These are phyloP conservation scores for Pyrenophora teres DNA, from an alignment of 2,329 filamentous ascomycete genomes.

Conservation along the genomic window DNA sequence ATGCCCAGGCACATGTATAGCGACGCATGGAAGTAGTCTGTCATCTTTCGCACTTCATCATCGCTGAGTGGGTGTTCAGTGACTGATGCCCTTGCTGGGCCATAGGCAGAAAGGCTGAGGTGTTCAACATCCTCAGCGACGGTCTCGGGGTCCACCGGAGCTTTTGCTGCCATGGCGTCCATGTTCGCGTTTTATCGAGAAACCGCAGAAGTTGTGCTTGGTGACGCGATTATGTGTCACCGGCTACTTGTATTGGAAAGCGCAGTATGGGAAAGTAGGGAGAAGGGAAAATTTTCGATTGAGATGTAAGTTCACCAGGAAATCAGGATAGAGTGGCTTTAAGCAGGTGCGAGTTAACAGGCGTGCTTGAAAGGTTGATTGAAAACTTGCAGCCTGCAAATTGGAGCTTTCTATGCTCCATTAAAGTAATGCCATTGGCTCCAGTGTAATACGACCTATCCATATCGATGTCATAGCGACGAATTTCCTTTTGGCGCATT, in stretches of 20 bases:
- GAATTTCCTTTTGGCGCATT: conserved; percentile 21
- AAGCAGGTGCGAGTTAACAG: conserved; percentile 13
- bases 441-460: conserved; percentile 15
- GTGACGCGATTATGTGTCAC: not conserved
- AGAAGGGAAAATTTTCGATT: not conserved
- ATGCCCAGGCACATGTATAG: conserved; percentile 78
- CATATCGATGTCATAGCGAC: conserved; percentile 26
- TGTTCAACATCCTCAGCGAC: conserved; percentile 35
- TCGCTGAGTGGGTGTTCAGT: conserved; percentile 63
- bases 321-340: conserved; percentile 7
- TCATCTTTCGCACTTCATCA: conserved; percentile 70
- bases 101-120: conserved; percentile 62
- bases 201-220: conserved; percentile 2
- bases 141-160: conserved; percentile 32
- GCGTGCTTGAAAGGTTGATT: not conserved
- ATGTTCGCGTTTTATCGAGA: conserved; percentile 16
- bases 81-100: conserved; percentile 68
- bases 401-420: conserved; percentile 18
- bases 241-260: not conserved
- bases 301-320: not conserved
- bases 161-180: conserved; percentile 31
- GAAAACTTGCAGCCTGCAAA: conserved; percentile 5
- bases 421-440: conserved; percentile 22
- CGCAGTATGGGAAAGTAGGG: not conserved
- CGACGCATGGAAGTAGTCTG: conserved; percentile 74